Percentiles rank a stretch among this genome's conserved stretches.
phyloP scores from a whole-genome alignment of 768 basidiomycete genomes.

The Lactarius sanguifluus region DNA sequence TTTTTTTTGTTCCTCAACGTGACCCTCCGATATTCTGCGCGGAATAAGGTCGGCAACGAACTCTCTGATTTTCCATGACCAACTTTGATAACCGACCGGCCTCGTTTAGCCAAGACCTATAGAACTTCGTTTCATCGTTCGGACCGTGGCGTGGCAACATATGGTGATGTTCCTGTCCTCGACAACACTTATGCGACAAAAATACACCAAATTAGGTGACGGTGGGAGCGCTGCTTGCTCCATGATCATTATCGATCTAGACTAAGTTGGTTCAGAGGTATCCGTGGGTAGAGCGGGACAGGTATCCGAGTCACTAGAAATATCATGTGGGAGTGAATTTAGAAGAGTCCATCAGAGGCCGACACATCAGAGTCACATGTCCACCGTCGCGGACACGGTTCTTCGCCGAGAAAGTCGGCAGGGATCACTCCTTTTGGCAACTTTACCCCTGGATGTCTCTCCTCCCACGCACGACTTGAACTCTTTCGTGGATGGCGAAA shows the following conservation, averaged over 20 bases:
- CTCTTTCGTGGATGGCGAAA: neutral
- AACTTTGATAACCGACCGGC: neutral
- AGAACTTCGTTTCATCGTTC: neutral
- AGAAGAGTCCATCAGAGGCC: neutral
- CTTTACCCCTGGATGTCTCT: conserved; percentile 1
- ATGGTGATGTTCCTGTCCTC: neutral
- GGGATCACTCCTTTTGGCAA: neutral
- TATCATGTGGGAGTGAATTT: neutral
- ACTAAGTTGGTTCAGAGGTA: neutral
- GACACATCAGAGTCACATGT: conserved; percentile 17
- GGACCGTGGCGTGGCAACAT: neutral
- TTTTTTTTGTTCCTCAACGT: neutral
- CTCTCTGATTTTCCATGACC: neutral
- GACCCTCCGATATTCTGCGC: neutral
- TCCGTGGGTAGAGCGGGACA: conserved; percentile 1
- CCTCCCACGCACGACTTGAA: conserved; percentile 6
- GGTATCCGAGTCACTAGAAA: conserved; percentile 2
- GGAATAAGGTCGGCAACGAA: neutral
- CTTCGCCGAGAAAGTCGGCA: conserved; percentile 18
- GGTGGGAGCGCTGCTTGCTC: neutral
- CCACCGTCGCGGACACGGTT: conserved; percentile 20
- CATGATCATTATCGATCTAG: neutral
- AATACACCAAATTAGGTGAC: neutral
- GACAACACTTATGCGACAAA: neutral
- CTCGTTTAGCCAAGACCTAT: neutral